These are phyloP conservation scores for Drechslerella coelobrocha DNA, from an alignment of 2,329 filamentous ascomycete genomes.

Conservation along the genomic window DNA sequence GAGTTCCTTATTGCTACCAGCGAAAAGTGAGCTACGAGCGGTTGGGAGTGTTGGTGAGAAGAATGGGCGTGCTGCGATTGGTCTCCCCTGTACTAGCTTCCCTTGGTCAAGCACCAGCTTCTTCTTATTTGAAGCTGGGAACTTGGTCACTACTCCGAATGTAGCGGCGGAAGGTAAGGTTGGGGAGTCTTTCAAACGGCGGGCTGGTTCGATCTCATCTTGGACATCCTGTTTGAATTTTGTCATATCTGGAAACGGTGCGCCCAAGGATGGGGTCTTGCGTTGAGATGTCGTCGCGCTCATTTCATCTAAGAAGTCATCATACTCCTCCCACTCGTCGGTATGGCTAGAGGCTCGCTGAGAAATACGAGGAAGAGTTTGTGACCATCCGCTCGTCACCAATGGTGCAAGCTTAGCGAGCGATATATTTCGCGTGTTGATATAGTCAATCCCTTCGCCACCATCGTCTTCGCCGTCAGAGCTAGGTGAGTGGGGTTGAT, in stretches of 20 bases:
- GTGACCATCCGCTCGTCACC: slow-evolving; percentile 29
- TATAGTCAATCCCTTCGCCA: slow-evolving; percentile 37
- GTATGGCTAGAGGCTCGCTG: slow-evolving; percentile 15
- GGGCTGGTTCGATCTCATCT: slow-evolving; percentile 31
- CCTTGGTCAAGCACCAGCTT: slow-evolving; percentile 44
- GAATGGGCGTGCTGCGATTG: slow-evolving; percentile 39
- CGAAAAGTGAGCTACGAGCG: slow-evolving; percentile 41
- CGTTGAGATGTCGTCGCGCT: slow-evolving; percentile 33
- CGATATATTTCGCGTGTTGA: slow-evolving; percentile 32
- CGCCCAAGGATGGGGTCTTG: slow-evolving; percentile 29
- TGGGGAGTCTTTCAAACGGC: slow-evolving; percentile 42
- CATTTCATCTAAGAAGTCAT: slow-evolving; percentile 43
- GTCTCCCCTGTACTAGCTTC: slow-evolving; percentile 28
- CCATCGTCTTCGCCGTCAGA: slow-evolving; percentile 33
- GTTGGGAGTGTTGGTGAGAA: slow-evolving; percentile 43
- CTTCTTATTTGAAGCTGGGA: slow-evolving; percentile 45
- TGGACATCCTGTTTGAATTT: slow-evolving; percentile 41
- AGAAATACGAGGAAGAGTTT: slow-evolving; percentile 6
- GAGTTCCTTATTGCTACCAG: slow-evolving; percentile 32
- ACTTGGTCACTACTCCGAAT: slow-evolving; percentile 38
- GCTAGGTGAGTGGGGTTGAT: slow-evolving; percentile 17
- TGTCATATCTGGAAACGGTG: slow-evolving; percentile 16
- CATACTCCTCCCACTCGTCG: slow-evolving; percentile 42
- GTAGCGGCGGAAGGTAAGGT: slow-evolving; percentile 40
- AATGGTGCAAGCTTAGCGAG: slow-evolving; percentile 24